Evolutionary conservation across 2,329 filamentous ascomycete species (phyloP), one percentile per base, ranked within the genome.

Genomic region (Fusarium penzigii): DNA sequence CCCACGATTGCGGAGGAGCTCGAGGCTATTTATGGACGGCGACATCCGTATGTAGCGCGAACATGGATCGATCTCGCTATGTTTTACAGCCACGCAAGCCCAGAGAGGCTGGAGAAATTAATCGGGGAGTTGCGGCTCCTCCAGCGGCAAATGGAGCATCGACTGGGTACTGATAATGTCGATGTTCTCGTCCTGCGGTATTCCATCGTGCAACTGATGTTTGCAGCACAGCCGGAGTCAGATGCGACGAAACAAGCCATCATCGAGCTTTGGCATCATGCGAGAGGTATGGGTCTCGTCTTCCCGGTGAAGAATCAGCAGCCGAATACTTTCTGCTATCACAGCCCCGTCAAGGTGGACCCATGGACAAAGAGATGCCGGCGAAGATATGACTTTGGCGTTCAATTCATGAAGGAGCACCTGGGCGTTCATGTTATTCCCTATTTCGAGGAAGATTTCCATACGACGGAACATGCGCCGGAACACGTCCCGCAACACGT

Each of bases 391-490:
- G 70, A 74, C 13, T 62, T 67, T 4, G 68, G 70, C 3, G 64
- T 71, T 9, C 62, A 68, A 39, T 68, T 77, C 25, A 57, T 77
- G 25, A 66, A 75, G 48, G 64, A 72, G 47, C 70, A 75, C 44
- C 66, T 69, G 12, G 70, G 69, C 9, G 68, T 75, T 39, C 71
- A 66, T 46, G 58, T 76, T 9, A 58, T 70, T 11, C 66, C 72
- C 3, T 76, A 77, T 52, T 77, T 75, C 52, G 74, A 76, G 42
- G 75, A 76, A 51, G 73, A 77, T 47, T 74, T 75, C 56, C 75
- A 77, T 42, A 71, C 67, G 3, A 65, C 67, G 8, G 67, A 73
- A 42, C 74, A 77, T 49, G 71, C 67, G 4, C 63, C 65, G 7
- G 72, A 75, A 17, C 60, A 59, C 42, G 48, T 63, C 12, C 49